phyloP scores from a whole-genome alignment of 2,329 filamentous ascomycete genomes.

The Waltergamsia citrina region DNA sequence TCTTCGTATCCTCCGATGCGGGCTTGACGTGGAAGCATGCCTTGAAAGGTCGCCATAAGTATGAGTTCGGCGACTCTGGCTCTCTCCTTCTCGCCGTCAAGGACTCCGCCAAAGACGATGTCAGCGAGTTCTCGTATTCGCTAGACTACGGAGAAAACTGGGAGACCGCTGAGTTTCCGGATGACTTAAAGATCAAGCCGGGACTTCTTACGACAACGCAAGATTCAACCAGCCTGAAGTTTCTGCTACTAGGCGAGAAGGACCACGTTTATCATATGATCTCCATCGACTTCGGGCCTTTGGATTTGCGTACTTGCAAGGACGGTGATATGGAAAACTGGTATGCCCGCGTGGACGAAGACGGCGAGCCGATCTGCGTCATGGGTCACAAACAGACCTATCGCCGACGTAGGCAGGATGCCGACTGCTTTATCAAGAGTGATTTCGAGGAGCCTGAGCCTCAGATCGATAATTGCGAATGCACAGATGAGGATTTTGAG shows the following conservation, averaged over 20 bases:
- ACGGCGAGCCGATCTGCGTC: slow-evolving; percentile 76
- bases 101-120: slow-evolving; percentile 56
- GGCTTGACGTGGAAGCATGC: slow-evolving; percentile 74
- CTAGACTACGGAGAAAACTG: slow-evolving; percentile 84
- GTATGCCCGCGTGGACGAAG: slow-evolving; percentile 72
- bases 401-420: slow-evolving; percentile 73
- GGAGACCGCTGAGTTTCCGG: slow-evolving; percentile 60
- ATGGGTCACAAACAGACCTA: slow-evolving; percentile 96
- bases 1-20: slow-evolving; percentile 87
- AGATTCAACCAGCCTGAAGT: slow-evolving; percentile 89
- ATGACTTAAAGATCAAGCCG: slow-evolving; percentile 58
- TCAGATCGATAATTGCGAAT: slow-evolving; percentile 67
- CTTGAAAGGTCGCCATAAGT: slow-evolving; percentile 78
- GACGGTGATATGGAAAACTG: slow-evolving; percentile 78
- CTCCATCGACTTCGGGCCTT: slow-evolving; percentile 71
- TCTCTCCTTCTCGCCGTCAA: slow-evolving; percentile 77
- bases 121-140: slow-evolving; percentile 61
- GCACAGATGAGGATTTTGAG: slow-evolving; percentile 79
- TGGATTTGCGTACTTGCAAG: slow-evolving; percentile 73
- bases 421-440: slow-evolving; percentile 80
- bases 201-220: slow-evolving; percentile 75
- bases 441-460: slow-evolving; percentile 73
- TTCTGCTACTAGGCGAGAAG: slow-evolving; percentile 63
- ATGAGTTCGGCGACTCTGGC: slow-evolving; percentile 91
- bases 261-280: slow-evolving; percentile 54